A percentile compares a stretch with the other conserved stretches of the same genome.
phyloP scores from a whole-genome alignment of 73 alveolate genomes.

The Symbiodinium natans region DNA sequence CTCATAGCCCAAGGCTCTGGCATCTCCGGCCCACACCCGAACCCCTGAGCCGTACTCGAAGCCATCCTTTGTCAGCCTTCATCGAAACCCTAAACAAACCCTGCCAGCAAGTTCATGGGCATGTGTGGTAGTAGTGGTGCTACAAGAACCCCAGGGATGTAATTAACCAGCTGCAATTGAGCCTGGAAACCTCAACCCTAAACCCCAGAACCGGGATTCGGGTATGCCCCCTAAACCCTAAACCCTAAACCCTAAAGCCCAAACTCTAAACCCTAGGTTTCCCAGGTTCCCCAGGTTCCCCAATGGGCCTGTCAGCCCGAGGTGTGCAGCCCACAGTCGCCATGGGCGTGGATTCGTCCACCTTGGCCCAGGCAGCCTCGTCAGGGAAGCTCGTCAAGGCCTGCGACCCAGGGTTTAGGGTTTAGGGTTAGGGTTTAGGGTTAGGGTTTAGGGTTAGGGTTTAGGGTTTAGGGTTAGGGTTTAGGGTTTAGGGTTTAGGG shows the following conservation, averaged over 20 bases:
- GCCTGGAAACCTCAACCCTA: neutral
- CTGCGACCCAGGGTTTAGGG: neutral
- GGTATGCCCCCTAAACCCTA: neutral
- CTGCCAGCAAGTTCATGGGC: no score
- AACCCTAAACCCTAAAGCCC: neutral
- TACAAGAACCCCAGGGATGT: no score
- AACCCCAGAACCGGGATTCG: neutral
- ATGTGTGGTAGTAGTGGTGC: no score
- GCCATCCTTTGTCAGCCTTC: no score
- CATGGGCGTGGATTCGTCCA: slow-evolving; percentile 79
- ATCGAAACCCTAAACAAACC: no score
- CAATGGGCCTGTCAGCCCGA: neutral
- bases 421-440: neutral
- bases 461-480: neutral
- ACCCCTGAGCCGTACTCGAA: no score
- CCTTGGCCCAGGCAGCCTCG: slow-evolving; percentile 59
- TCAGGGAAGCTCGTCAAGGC: slow-evolving; percentile 52
- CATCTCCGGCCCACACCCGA: no score
- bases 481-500: neutral
- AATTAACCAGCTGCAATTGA: no score
- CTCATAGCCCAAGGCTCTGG: no score
- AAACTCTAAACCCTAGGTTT: neutral
- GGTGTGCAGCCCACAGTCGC: slow-evolving; percentile 83
- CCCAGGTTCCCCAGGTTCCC: neutral
- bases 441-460: neutral